These are phyloP conservation scores for Aspergillus phoenicis DNA, from an alignment of 2,329 filamentous ascomycete species.

Conservation along the genomic window DNA sequence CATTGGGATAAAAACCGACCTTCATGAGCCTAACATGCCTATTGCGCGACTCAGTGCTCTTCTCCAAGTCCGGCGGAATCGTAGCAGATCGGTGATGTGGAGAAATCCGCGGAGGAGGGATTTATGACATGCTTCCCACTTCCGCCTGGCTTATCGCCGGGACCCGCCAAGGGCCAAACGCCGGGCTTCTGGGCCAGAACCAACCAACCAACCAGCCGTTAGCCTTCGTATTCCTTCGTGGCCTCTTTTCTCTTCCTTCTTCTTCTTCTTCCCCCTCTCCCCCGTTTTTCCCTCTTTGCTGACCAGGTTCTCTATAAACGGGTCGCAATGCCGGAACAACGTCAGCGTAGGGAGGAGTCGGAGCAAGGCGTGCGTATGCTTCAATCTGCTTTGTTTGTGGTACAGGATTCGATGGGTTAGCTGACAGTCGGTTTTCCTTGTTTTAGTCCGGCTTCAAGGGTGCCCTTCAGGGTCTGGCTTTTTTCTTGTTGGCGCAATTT, in stretches of 20 bases:
- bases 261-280: conserved; percentile 12
- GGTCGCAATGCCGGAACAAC: conserved; percentile 44
- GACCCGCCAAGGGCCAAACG: conserved; percentile 9
- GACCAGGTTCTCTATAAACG: conserved; percentile 15
- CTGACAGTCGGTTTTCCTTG: conserved; percentile 24
- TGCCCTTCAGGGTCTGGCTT: conserved; percentile 57
- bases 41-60: conserved; percentile 26
- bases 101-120: background rate
- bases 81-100: background rate
- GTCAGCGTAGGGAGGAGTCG: conserved; percentile 38
- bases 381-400: background rate
- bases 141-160: conserved; percentile 8
- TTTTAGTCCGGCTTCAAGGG: conserved; percentile 46
- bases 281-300: conserved; percentile 16
- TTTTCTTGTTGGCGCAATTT: conserved; percentile 63
- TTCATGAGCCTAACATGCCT: conserved; percentile 29
- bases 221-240: conserved; percentile 15
- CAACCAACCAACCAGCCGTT: conserved; percentile 14
- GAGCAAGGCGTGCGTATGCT: conserved; percentile 34
- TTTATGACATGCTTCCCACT: conserved; percentile 12
- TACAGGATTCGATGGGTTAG: conserved; percentile 10
- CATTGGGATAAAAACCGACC: conserved; percentile 33
- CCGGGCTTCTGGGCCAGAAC: conserved; percentile 10
- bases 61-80: background rate
- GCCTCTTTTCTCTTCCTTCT: conserved; percentile 17